Evolutionary conservation across 2,329 filamentous ascomycete genomes (phyloP).

Genomic region (Fusarium sp.): DNA sequence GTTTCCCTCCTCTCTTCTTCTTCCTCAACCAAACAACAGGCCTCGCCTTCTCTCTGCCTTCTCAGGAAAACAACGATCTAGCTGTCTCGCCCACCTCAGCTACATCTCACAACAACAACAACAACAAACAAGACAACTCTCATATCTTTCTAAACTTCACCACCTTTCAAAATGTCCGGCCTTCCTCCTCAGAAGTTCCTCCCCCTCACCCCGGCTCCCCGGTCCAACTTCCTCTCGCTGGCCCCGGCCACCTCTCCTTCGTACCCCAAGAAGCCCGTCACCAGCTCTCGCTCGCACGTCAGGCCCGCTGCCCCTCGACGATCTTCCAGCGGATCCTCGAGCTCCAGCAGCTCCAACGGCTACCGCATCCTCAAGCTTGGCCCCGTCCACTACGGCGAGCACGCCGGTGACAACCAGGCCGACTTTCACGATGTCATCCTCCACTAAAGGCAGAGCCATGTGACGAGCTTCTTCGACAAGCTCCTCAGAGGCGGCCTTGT

Average conservation of each 20-base stretch:
- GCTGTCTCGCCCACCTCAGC: conserved; percentile 43
- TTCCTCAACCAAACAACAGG: conserved; percentile 33
- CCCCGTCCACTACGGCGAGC: conserved; percentile 73
- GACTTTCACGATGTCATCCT: conserved; percentile 65
- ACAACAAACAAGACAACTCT: neutral
- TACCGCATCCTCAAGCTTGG: conserved; percentile 72
- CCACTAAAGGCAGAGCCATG: conserved; percentile 44
- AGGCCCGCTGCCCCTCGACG: conserved; percentile 54
- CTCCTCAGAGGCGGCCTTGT: conserved; percentile 4
- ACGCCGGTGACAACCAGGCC: conserved; percentile 65
- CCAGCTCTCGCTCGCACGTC: conserved; percentile 41
- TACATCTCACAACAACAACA: conserved; percentile 21
- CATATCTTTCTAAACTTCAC: conserved; percentile 2
- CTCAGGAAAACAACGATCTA: conserved; percentile 25
- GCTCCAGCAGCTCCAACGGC: conserved; percentile 50
- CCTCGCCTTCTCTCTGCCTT: conserved; percentile 21
- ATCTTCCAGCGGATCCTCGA: conserved; percentile 56
- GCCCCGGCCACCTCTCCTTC: conserved; percentile 69
- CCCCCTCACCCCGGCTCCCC: conserved; percentile 38
- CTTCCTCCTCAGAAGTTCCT: conserved; percentile 45
- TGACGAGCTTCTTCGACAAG: conserved; percentile 9
- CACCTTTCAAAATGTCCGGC: conserved; percentile 35
- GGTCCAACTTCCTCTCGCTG: conserved; percentile 64
- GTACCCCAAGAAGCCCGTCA: conserved; percentile 60
- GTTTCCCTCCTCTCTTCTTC: conserved; percentile 10